These are phyloP conservation scores for Eucalyptus cloeziana DNA, from an alignment of 345 rosid genomes.

Conservation along the genomic window DNA sequence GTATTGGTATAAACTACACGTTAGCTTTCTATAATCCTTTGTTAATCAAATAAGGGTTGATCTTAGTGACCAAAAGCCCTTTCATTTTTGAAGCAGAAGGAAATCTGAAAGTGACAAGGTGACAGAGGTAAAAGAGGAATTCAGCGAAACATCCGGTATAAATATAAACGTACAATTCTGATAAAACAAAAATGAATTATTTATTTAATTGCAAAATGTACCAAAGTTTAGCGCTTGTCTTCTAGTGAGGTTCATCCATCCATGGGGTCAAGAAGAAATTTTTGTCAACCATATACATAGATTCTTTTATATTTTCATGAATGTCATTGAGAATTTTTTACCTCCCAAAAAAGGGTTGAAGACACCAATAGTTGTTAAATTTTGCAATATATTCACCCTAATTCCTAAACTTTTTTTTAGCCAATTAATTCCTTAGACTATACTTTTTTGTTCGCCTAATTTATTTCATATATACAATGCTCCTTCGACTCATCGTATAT, in stretches of 20 bases:
- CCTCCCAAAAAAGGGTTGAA: not conserved
- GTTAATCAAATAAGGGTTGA: not conserved
- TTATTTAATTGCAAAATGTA: not conserved
- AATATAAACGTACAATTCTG: not conserved
- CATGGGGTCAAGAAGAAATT: not conserved
- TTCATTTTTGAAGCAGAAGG: not conserved
- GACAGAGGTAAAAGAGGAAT: not conserved
- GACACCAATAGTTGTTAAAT: accelerated
- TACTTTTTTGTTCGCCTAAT: not conserved
- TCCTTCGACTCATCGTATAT: not conserved
- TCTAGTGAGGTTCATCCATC: not conserved
- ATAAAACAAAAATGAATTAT: not conserved
- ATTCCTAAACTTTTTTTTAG: not conserved
- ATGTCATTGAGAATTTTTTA: accelerated
- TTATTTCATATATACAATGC: not conserved
- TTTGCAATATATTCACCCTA: not conserved
- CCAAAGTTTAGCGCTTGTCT: not conserved
- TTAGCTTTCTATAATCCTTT: not conserved
- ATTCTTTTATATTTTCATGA: too few species aligned
- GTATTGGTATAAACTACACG: not conserved
- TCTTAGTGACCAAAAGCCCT: not conserved
- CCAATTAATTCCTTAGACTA: not conserved
- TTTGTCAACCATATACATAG: not conserved
- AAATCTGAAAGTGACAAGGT: not conserved
- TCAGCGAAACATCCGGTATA: not conserved